Conservation (phyloP, 2,329 filamentous ascomycete species). For the Penicillium expansum region DNA sequence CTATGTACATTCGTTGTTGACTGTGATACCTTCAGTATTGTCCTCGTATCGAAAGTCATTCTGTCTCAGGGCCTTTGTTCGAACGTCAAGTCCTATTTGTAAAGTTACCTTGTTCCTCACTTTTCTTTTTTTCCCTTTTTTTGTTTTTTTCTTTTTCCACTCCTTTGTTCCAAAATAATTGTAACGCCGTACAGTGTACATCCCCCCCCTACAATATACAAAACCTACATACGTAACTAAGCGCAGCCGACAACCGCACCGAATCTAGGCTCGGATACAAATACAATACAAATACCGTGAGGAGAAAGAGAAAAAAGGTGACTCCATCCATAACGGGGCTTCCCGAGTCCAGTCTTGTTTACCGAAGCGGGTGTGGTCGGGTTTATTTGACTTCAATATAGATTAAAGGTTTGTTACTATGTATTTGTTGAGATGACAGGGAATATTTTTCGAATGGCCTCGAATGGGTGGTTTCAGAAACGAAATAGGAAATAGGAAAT, state of each 20-base stretch:
- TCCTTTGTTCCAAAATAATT: neutral
- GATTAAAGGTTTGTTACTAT: neutral
- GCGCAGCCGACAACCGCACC: neutral
- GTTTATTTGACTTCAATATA: neutral
- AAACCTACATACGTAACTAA: neutral
- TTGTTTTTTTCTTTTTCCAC: neutral
- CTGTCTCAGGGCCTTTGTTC: neutral
- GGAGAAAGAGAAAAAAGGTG: neutral
- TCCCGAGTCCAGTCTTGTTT: slow-evolving; percentile 19
- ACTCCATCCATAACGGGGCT: slow-evolving; percentile 15
- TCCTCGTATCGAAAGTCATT: neutral
- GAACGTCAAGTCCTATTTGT: neutral
- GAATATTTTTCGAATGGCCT: too few species aligned
- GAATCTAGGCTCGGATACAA: neutral
- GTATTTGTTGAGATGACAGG: too few species aligned
- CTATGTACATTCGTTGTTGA: too few species aligned
- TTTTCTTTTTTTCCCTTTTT: neutral
- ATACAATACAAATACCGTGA: slow-evolving; percentile 7
- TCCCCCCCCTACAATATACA: neutral
- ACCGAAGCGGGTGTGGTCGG: slow-evolving; percentile 22
- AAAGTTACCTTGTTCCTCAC: neutral
- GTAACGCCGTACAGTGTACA: neutral
- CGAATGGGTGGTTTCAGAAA: too few species aligned
- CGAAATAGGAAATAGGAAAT: neutral
- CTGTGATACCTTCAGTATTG: neutral